Evolutionary conservation across 2,329 filamentous ascomycete genomes (phyloP).

Genomic region (Escovopsis weberi): DNA sequence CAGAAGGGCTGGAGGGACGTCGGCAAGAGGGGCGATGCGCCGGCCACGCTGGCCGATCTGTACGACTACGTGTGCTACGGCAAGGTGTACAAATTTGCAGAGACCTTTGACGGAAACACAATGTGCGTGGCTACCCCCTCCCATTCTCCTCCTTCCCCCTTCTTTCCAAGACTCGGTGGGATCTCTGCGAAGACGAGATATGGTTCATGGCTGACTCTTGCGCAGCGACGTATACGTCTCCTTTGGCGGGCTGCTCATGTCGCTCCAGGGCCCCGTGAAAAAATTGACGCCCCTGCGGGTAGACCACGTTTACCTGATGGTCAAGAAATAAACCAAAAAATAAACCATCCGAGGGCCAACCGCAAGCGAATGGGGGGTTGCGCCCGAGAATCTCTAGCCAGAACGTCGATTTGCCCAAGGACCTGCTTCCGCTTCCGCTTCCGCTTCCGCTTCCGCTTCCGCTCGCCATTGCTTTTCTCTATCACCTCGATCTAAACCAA

Average conservation of each 20-base stretch:
- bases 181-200: no score
- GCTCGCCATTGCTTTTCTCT: background rate
- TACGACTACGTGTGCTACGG: slow-evolving; percentile 82
- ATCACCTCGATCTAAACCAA: background rate
- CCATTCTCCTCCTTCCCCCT: background rate
- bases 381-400: background rate
- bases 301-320: slow-evolving; percentile 82
- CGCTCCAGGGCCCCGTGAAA: slow-evolving; percentile 86
- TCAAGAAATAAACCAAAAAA: slow-evolving; percentile 45
- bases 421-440: background rate
- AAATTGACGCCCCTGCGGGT: slow-evolving; percentile 85
- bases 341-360: no score
- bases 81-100: slow-evolving; percentile 81
- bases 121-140: slow-evolving; percentile 42
- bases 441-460: background rate
- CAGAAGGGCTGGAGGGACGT: slow-evolving; percentile 71
- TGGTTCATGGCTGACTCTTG: background rate
- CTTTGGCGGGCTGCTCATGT: slow-evolving; percentile 83
- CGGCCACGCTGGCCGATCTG: slow-evolving; percentile 56
- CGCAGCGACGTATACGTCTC: slow-evolving; percentile 82
- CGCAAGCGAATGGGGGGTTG: background rate
- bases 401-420: background rate
- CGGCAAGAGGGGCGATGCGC: slow-evolving; percentile 35
- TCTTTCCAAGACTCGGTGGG: background rate
- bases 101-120: slow-evolving; percentile 61